Conservation (phyloP, 768 basidiomycete species). For the Trichaptum fuscoviolaceum region DNA sequence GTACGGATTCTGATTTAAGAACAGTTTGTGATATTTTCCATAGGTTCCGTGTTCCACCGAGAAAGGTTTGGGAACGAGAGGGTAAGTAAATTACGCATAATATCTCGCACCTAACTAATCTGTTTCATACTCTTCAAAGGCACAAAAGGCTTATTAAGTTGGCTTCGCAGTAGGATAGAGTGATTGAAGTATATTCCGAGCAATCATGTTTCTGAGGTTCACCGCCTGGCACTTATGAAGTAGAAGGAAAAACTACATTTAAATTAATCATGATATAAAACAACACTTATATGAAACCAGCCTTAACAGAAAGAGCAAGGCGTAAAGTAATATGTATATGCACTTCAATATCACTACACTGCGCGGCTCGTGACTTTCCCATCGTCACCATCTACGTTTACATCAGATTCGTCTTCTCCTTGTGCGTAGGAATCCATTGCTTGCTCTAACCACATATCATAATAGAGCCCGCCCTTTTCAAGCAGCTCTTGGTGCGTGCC, state of each 20-base stretch:
- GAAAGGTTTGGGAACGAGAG: slow-evolving; percentile 82
- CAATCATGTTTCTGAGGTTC: slow-evolving; percentile 3
- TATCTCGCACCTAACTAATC: background rate
- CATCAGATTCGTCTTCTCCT: slow-evolving; percentile 6
- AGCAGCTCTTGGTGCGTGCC: slow-evolving; percentile 90
- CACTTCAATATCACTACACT: background rate
- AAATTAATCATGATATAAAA: background rate
- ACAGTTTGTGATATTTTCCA: slow-evolving; percentile 4
- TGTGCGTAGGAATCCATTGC: slow-evolving; percentile 24
- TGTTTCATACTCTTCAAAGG: slow-evolving; percentile 20
- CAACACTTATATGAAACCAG: too few species aligned
- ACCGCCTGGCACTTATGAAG: background rate
- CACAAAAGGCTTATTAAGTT: slow-evolving; percentile 73
- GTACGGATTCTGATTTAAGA: background rate
- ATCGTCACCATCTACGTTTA: background rate
- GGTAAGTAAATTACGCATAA: slow-evolving; percentile 23
- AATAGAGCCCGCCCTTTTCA: slow-evolving; percentile 62
- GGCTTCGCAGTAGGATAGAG: slow-evolving; percentile 73
- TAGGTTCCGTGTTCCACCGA: slow-evolving; percentile 77
- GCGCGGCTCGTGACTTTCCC: background rate
- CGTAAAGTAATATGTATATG: too few species aligned
- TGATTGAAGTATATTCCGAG: slow-evolving; percentile 23
- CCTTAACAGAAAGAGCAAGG: too few species aligned
- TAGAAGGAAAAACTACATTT: background rate
- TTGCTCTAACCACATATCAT: slow-evolving; percentile 81